Percentiles rank a stretch among this genome's conserved stretches.
Conservation (phyloP, 441 rosid species). For the Pelargonium cotyledonis region DNA sequence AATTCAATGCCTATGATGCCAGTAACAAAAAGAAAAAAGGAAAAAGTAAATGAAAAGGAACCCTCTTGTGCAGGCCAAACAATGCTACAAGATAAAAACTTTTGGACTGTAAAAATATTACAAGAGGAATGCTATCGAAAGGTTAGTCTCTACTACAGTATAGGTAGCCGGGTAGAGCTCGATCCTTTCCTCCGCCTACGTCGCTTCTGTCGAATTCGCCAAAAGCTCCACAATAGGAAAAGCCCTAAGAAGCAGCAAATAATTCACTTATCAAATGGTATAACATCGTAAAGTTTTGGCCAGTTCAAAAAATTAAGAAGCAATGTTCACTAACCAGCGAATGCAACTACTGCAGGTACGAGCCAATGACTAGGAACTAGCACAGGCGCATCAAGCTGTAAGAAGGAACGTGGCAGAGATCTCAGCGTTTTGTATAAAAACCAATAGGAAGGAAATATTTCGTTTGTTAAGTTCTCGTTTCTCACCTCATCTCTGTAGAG, state of each 20-base stretch:
- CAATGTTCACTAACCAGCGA: constrained; percentile 45
- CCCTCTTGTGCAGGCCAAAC: constrained; percentile 9
- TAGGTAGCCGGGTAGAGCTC: constrained; percentile 38
- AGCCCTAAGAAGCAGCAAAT: constrained; percentile 37
- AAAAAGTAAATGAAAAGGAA: background rate
- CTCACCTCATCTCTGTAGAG: constrained; percentile 70
- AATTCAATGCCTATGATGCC: constrained; percentile 16
- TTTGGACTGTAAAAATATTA: constrained; percentile 5
- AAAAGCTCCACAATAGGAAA: constrained; percentile 53
- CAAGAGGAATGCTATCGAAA: constrained; percentile 4
- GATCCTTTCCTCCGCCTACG: constrained; percentile 65
- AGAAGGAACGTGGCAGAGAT: constrained; percentile 4
- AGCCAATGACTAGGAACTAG: constrained; percentile 73
- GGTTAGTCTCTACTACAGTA: constrained; percentile 31
- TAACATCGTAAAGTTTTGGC: background rate
- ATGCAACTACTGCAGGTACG: constrained; percentile 56
- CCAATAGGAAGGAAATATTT: background rate
- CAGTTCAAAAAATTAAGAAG: background rate
- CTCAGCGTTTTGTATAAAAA: constrained; percentile 7
- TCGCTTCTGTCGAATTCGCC: constrained; percentile 70
- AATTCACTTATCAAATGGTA: constrained; percentile 11
- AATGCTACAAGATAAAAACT: constrained; percentile 1
- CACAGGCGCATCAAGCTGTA: constrained; percentile 73
- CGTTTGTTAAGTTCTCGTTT: constrained; percentile 6
- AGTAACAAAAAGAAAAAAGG: constrained; percentile 7